Percentiles rank a stretch among this genome's conserved stretches.
These are phyloP conservation scores for Malus hybrid DNA, from an alignment of 331 rosid genomes.

Conservation along the genomic window DNA sequence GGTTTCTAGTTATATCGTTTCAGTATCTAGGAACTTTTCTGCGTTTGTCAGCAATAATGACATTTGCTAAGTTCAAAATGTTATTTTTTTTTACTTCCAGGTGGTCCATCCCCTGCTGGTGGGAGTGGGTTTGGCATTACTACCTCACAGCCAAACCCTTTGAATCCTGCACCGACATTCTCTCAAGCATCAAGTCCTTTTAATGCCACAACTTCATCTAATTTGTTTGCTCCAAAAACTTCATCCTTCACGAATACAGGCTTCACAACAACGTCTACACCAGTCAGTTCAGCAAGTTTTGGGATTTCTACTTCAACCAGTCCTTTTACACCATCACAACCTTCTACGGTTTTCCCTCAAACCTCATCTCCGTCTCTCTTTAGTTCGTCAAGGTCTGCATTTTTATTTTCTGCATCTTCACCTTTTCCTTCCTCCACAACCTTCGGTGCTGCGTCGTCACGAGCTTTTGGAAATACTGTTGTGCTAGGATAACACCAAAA, in stretches of 20 bases:
- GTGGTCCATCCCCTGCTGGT: slow-evolving; percentile 68
- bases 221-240: slow-evolving; percentile 58
- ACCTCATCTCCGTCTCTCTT: slow-evolving; percentile 38
- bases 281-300: slow-evolving; percentile 58
- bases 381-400: slow-evolving; percentile 21
- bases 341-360: slow-evolving; percentile 46
- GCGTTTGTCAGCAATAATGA: neutral
- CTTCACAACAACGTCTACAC: slow-evolving; percentile 46
- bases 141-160: slow-evolving; percentile 43
- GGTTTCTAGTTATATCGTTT: neutral
- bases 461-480: no score
- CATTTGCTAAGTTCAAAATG: neutral
- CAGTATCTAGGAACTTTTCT: neutral
- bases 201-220: slow-evolving; percentile 31
- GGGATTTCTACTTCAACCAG: slow-evolving; percentile 33
- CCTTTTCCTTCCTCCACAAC: no score
- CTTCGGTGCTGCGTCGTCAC: no score
- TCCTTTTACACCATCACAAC: slow-evolving; percentile 34
- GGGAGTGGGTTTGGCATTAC: slow-evolving; percentile 45
- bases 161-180: slow-evolving; percentile 29
- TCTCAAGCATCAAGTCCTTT: no score
- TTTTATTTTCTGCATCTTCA: slow-evolving; percentile 19
- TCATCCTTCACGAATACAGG: slow-evolving; percentile 39
- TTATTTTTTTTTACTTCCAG: slow-evolving; percentile 33
- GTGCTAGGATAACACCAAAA: no score